Evolutionary conservation across 306 rosid genomes (phyloP).

Genomic region (Cicer cuneatum): DNA sequence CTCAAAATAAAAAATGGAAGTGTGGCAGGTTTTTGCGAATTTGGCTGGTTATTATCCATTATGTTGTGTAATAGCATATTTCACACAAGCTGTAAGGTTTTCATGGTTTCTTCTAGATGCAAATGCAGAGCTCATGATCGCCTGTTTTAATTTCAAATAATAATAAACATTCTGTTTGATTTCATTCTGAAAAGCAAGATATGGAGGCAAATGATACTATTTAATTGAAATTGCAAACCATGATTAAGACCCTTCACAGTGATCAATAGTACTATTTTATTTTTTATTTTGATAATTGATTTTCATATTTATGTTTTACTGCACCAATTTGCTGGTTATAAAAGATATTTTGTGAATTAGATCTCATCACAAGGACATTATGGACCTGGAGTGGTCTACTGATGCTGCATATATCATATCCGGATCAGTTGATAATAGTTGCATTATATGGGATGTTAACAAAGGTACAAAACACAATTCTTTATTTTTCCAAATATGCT

Average conservation of each 20-base stretch:
- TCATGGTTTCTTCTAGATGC: background rate
- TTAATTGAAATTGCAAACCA: slow-evolving; percentile 8
- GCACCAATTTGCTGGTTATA: slow-evolving; percentile 40
- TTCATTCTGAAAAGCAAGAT: background rate
- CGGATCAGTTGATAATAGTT: slow-evolving; percentile 93
- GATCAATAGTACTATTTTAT: background rate
- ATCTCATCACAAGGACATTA: slow-evolving; percentile 88
- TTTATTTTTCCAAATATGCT: slow-evolving; percentile 5
- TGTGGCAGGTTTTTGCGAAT: background rate
- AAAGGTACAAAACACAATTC: slow-evolving; percentile 61
- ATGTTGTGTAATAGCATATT: slow-evolving; percentile 18
- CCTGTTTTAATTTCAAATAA: background rate
- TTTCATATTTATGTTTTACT: slow-evolving; percentile 17
- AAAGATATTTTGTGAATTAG: slow-evolving; percentile 52
- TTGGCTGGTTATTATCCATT: slow-evolving; percentile 25
- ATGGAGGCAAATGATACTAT: slow-evolving; percentile 2
- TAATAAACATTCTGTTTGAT: background rate
- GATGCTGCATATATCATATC: slow-evolving; percentile 74
- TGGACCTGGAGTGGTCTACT: slow-evolving; percentile 89
- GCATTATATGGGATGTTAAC: slow-evolving; percentile 93
- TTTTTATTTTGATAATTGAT: background rate
- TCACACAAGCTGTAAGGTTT: background rate
- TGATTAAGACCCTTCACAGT: slow-evolving; percentile 23
- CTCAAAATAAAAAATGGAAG: background rate
- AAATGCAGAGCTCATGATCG: background rate